Percentiles rank a stretch among this genome's conserved stretches.
Evolutionary conservation across 345 rosid genomes (phyloP).

Genomic region (Citrus trifoliata): DNA sequence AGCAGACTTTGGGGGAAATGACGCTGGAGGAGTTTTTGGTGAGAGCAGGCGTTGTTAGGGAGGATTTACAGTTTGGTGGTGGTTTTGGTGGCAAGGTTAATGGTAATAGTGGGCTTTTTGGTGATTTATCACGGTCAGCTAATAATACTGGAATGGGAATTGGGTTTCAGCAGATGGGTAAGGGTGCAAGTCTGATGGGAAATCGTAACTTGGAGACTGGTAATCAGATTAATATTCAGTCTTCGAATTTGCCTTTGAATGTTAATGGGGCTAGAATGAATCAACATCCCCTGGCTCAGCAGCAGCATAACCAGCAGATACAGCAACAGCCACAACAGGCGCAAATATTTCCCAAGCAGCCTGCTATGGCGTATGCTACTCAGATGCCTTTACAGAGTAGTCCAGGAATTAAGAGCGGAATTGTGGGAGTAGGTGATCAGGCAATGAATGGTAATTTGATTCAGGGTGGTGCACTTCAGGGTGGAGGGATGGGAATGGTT

Average conservation of each 20-base stretch:
- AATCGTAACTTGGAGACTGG: constrained; percentile 26
- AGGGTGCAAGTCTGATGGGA: constrained; percentile 33
- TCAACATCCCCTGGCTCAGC: constrained; percentile 42
- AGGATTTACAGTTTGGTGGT: constrained; percentile 46
- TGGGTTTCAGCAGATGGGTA: constrained; percentile 48
- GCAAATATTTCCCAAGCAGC: constrained; percentile 59
- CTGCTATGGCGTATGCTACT: constrained; percentile 43
- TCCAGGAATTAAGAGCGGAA: constrained; percentile 63
- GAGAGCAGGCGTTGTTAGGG: constrained; percentile 87
- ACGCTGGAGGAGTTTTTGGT: constrained; percentile 91
- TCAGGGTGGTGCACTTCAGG: constrained; percentile 43
- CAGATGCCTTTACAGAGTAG: constrained; percentile 44
- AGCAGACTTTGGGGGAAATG: constrained; percentile 87
- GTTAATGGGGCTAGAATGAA: constrained; percentile 52
- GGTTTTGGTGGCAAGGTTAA: constrained; percentile 25
- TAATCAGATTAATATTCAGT: constrained; percentile 43
- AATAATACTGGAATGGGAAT: constrained; percentile 40
- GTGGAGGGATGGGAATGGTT: constrained; percentile 60
- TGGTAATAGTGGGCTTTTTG: constrained; percentile 45
- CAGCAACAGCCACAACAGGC: constrained; percentile 47
- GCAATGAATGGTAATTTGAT: constrained; percentile 44
- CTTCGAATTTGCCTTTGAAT: constrained; percentile 60
- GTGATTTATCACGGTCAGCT: constrained; percentile 28
- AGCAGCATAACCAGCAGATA: constrained; percentile 35
- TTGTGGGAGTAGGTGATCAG: constrained; percentile 50